Evolutionary conservation across 2,329 filamentous ascomycete genomes (phyloP), one percentile per base, ranked within the genome.

Genomic region (Lachnellula suecica): DNA sequence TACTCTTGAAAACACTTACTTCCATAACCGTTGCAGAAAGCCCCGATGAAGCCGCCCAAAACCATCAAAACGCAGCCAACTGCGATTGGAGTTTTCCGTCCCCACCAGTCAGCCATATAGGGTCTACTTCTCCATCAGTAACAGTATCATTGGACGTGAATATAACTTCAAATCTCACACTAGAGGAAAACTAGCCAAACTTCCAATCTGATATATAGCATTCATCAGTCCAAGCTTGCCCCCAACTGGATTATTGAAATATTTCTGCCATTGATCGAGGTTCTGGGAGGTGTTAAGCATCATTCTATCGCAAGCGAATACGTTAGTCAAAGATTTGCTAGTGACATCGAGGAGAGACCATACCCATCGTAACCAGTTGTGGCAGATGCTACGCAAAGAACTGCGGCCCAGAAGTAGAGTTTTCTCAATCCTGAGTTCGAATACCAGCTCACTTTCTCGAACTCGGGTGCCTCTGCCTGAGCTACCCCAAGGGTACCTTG

Each of bases 291-390:
- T 81, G 67, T 83, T 83, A 64, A 82, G 71, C 54, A 82, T 71
- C 75, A 80, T 63, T 64, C 75, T 64, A 20, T 29, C 20, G 29
- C 20, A 42, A 41, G 43, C 29, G 9, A 34, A 23, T 42, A 27
- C 45, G n/a, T n/a, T n/a, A n/a, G n/a, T n/a, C n/a, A n/a, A n/a
- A n/a, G n/a, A n/a, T n/a, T n/a, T n/a, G n/a, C n/a, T n/a, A n/a
- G n/a, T n/a, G n/a, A n/a, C n/a, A n/a, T n/a, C n/a, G n/a, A n/a
- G n/a, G n/a, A n/a, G n/a, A n/a, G n/a, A n/a, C n/a, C 54, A 44
- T 61, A 74, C 72, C 81, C 80, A 68, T 85, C 82, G 63, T 83
- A 84, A 48, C 81, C 81, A 7, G 80, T 84, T 25, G 81, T 84
- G 40, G 81, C 81, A 25, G 81, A 84, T 11, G 79, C 81, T 51